phyloP scores from a whole-genome alignment of 2,329 filamentous ascomycete genomes.

The Fusarium mundagurra region DNA sequence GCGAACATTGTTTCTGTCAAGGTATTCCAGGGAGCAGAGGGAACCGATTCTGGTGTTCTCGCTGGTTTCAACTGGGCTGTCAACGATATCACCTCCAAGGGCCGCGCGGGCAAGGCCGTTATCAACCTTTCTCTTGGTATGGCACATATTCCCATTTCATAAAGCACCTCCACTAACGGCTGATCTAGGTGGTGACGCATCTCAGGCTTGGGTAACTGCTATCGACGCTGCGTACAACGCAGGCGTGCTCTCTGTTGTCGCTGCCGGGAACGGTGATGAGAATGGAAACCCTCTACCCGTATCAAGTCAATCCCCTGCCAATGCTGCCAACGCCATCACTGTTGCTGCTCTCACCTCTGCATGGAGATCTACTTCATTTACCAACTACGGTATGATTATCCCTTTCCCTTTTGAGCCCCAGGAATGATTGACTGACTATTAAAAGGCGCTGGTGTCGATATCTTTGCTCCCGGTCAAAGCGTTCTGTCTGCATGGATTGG shows the following conservation, averaged over 20 bases:
- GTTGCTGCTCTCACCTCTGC: not conserved
- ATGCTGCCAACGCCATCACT: not conserved
- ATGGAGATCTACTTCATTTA: not conserved
- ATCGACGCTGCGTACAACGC: not conserved
- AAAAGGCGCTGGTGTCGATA: not conserved
- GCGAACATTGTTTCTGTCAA: not conserved
- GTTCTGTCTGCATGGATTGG: not conserved
- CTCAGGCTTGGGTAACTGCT: not conserved
- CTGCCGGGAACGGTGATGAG: not conserved
- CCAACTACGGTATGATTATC: not conserved
- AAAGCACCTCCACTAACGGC: not conserved
- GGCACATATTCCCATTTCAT: not conserved
- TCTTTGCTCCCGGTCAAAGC: not conserved
- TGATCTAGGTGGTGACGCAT: not conserved
- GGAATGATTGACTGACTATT: not conserved
- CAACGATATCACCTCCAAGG: not conserved
- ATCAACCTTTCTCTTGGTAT: not conserved
- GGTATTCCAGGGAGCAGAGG: not conserved
- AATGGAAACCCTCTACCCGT: not conserved
- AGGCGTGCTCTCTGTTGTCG: not conserved
- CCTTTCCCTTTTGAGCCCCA: rapidly evolving
- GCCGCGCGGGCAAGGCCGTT: not conserved
- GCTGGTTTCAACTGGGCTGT: not conserved
- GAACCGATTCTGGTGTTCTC: not conserved
- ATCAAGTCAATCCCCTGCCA: not conserved